Percentiles rank a stretch among this genome's conserved stretches.
phyloP scores from a whole-genome alignment of 345 rosid species.

The Citrus australasica region DNA sequence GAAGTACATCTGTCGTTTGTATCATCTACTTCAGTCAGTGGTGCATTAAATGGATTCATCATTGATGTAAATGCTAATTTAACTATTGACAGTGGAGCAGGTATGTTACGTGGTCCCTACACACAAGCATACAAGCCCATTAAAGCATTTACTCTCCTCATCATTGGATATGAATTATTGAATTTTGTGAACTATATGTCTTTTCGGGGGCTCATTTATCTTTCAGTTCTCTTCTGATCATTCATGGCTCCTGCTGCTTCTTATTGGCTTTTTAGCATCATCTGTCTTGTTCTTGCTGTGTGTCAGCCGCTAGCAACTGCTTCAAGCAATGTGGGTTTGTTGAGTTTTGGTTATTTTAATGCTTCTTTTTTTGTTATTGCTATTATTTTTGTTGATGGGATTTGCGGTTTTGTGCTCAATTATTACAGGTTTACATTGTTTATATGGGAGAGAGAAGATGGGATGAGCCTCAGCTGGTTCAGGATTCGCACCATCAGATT shows the following conservation, averaged over 20 bases:
- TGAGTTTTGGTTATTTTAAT: constrained; percentile 1
- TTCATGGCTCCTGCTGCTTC: constrained; percentile 9
- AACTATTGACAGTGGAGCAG: background rate
- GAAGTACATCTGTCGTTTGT: background rate
- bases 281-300: constrained; percentile 19
- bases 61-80: background rate
- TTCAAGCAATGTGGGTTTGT: constrained; percentile 37
- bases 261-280: background rate
- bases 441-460: constrained; percentile 41
- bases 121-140: background rate
- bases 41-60: background rate
- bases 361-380: no score
- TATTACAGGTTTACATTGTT: constrained; percentile 46
- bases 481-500: constrained; percentile 40
- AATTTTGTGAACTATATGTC: background rate
- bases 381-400: background rate
- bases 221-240: background rate
- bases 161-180: background rate
- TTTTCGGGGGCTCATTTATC: background rate
- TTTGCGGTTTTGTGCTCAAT: background rate
- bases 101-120: constrained; percentile 2
- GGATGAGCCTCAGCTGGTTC: constrained; percentile 32
- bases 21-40: background rate
- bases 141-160: background rate
- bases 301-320: constrained; percentile 20